Evolutionary conservation across 1,139 yeast genomes (phyloP), one percentile per base, ranked within the genome.

Genomic region (Pichia sp.): DNA sequence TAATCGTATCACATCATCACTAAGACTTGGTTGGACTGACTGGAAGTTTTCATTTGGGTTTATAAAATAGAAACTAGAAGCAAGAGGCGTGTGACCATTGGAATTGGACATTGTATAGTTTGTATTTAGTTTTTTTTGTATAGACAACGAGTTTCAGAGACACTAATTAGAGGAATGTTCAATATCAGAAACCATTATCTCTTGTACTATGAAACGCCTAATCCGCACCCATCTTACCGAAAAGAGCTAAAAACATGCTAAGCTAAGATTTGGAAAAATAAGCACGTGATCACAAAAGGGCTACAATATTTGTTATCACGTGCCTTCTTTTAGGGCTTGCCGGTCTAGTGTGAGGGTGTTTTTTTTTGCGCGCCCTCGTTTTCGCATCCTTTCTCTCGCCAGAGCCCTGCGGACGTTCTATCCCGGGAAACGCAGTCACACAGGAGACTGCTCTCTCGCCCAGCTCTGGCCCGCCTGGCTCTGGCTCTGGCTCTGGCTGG

Each of bases 1-100:
- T 21, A 82, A 62, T 27, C 75, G 64, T 27, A 88, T 70, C 42
- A 91, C 66, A 59, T 89, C 85, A 45, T 79, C 76, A 37, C 78
- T 57, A 1, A 94, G 89, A 9, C 85, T 76, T 1, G 96, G 97
- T 26, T 60, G 64, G 4, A 80, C 58, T 19, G 68, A 63, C 9
- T 63, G 60, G 46, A 73, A 73, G 20, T 62, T 55, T 26, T 63
- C 70, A 9, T 58, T 51, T 8, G 66, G 59, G 43, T 70, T 72
- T 11, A 71, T 63, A 52, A 68, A 72, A 48, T 71, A 70, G 50
- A 65, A 68, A 37, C 27, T 55, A n/a, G 26, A 13, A 4, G 25
- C 11, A 23, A 9, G 11, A 23, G 25, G 11, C 25, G 15, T 25
- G 28, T 6, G 23, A 6, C 23, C 23, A 21, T 21, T 21, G 23